Evolutionary conservation across 257 asterid species (phyloP).

Genomic region (Apocynum venetum): DNA sequence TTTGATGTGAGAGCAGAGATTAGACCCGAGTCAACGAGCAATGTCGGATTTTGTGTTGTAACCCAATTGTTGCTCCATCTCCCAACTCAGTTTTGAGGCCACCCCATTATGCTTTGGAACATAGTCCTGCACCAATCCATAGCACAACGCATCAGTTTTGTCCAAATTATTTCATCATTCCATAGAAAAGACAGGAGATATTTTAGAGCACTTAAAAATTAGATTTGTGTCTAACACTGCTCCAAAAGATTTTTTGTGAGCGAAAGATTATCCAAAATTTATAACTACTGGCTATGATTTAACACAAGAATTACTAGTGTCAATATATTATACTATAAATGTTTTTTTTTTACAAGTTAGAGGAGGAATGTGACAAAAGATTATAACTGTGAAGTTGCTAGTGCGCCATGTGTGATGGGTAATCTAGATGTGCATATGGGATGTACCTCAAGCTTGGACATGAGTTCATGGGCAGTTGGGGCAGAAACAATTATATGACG

Average conservation of each 20-base stretch:
- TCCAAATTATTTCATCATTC: neutral
- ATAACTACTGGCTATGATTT: no score
- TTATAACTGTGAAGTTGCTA: neutral
- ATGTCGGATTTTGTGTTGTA: slow-evolving; percentile 58
- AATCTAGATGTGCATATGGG: neutral
- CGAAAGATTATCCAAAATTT: no score
- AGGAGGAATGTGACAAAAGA: neutral
- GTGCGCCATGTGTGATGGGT: slow-evolving; percentile 3
- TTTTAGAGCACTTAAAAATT: no score
- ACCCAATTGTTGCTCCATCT: slow-evolving; percentile 83
- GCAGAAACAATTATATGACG: slow-evolving; percentile 93
- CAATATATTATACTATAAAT: no score
- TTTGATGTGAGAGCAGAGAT: neutral
- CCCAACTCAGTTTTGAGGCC: slow-evolving; percentile 77
- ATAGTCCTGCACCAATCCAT: slow-evolving; percentile 43
- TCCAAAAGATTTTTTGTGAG: no score
- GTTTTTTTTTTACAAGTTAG: no score
- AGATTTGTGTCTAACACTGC: no score
- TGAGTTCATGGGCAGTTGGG: slow-evolving; percentile 86
- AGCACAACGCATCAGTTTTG: neutral
- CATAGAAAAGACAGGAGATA: no score
- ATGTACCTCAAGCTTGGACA: slow-evolving; percentile 85
- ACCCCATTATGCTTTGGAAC: slow-evolving; percentile 54
- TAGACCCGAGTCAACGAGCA: slow-evolving; percentile 52
- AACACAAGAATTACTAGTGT: no score